Evolutionary conservation across 2,329 filamentous ascomycete species (phyloP).

Genomic region (Coniochaeta hoffmannii): DNA sequence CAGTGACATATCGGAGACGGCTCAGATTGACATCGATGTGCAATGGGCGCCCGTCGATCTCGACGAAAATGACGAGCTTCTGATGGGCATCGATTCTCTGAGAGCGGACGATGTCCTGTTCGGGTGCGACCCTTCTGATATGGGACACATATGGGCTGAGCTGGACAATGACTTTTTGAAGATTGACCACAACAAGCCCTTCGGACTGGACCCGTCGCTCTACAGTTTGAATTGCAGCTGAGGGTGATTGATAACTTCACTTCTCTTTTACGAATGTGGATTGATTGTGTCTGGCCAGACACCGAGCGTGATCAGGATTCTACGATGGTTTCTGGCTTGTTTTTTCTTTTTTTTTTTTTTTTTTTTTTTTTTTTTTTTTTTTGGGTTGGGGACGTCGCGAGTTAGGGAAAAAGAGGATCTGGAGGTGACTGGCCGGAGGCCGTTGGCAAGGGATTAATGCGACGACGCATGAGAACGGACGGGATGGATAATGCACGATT

Average conservation of each 20-base stretch:
- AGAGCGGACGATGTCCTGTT: no score
- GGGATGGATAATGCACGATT: neutral
- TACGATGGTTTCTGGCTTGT: neutral
- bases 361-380: neutral
- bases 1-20: constrained; percentile 52
- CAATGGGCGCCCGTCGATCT: constrained; percentile 36
- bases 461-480: neutral
- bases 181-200: constrained; percentile 44
- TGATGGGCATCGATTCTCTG: constrained; percentile 34
- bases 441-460: neutral
- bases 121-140: constrained; percentile 18
- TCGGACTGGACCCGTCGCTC: constrained; percentile 39
- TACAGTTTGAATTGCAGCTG: constrained; percentile 16
- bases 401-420: neutral
- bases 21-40: constrained; percentile 44
- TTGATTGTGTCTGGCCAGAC: neutral
- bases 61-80: constrained; percentile 36
- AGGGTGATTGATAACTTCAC: neutral
- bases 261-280: neutral
- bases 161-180: constrained; percentile 11
- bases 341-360: neutral
- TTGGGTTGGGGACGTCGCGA: no score
- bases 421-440: neutral
- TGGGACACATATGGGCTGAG: constrained; percentile 17
- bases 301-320: neutral